phyloP scores from a whole-genome alignment of 2,329 filamentous ascomycete genomes.

The Phialemoniopsis sp. region DNA sequence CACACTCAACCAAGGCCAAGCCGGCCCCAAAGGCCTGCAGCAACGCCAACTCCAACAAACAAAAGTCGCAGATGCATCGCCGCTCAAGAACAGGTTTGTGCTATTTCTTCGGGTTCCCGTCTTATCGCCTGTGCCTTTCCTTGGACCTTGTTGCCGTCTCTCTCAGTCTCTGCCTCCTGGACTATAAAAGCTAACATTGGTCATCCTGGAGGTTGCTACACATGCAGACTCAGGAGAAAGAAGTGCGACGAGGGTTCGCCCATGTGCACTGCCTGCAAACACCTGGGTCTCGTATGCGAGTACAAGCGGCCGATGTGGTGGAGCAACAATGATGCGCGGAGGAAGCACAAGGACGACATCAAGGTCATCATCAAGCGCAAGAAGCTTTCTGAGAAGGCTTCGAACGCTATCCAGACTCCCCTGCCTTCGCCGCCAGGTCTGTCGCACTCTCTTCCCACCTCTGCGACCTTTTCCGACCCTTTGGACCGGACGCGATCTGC shows the following conservation, averaged over 20 bases:
- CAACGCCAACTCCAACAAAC: conserved; percentile 51
- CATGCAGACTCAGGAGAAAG: conserved; percentile 62
- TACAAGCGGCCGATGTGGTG: conserved; percentile 98
- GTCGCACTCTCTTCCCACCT: conserved; percentile 77
- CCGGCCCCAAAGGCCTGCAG: conserved; percentile 46
- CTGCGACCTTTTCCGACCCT: conserved; percentile 73
- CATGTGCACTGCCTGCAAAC: conserved; percentile 61
- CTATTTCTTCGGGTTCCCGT: conserved; percentile 12
- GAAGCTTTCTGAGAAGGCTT: conserved; percentile 84
- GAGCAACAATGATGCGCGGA: conserved; percentile 85
- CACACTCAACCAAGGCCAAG: conserved; percentile 59
- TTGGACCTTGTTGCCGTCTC: background rate
- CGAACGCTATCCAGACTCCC: conserved; percentile 50
- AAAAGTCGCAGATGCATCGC: conserved; percentile 84
- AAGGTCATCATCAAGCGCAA: conserved; percentile 98
- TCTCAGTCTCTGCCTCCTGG: conserved; percentile 11
- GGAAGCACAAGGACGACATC: conserved; percentile 87
- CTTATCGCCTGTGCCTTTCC: conserved; percentile 4
- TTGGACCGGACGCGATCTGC: conserved; percentile 69
- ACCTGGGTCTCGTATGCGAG: conserved; percentile 83
- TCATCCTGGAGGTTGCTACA: conserved; percentile 55
- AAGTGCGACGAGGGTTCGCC: conserved; percentile 65
- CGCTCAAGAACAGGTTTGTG: conserved; percentile 88
- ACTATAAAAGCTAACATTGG: conserved; percentile 23
- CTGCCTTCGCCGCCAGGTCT: conserved; percentile 70